These are phyloP conservation scores for Thermomucor indicae-seudaticae DNA, from an alignment of 371 early-diverging fungal genomes.

Conservation along the genomic window DNA sequence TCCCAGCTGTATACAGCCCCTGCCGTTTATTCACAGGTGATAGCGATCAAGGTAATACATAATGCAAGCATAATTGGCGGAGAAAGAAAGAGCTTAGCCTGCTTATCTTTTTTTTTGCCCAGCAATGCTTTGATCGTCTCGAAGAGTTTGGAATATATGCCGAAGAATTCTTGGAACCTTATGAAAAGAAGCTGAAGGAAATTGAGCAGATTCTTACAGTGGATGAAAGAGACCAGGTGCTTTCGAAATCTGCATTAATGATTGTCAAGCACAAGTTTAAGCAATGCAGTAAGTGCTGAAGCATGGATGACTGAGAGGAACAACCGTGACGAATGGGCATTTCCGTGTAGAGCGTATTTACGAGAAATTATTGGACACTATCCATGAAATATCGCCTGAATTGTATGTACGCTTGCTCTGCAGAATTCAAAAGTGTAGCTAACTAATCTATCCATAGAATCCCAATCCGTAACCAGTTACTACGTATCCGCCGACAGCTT, in stretches of 20 bases:
- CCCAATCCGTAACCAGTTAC: constrained; percentile 61
- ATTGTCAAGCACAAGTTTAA: constrained; percentile 28
- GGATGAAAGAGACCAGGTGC: constrained; percentile 19
- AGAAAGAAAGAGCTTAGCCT: not conserved
- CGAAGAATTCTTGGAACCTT: constrained; percentile 37
- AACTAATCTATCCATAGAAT: constrained; percentile 22
- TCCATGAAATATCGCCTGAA: constrained; percentile 39
- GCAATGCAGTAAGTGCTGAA: constrained; percentile 34
- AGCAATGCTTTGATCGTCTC: constrained; percentile 73
- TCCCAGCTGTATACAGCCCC: constrained; percentile 31
- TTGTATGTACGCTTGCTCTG: constrained; percentile 20
- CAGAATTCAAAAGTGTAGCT: not conserved
- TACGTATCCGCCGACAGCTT: constrained; percentile 62
- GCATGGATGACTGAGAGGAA: not conserved
- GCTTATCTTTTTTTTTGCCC: not conserved
- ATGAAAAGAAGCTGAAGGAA: constrained; percentile 30
- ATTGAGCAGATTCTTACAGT: constrained; percentile 29
- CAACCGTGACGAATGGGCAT: not conserved
- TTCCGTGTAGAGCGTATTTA: constrained; percentile 23
- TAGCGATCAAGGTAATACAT: constrained; percentile 68
- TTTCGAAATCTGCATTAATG: constrained; percentile 29
- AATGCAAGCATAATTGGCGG: not conserved
- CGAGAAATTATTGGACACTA: constrained; percentile 24
- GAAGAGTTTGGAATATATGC: constrained; percentile 68
- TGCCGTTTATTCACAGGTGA: constrained; percentile 75